phyloP scores from a whole-genome alignment of 1,284 basidiomycete genomes.

The Trichosporon sp. region DNA sequence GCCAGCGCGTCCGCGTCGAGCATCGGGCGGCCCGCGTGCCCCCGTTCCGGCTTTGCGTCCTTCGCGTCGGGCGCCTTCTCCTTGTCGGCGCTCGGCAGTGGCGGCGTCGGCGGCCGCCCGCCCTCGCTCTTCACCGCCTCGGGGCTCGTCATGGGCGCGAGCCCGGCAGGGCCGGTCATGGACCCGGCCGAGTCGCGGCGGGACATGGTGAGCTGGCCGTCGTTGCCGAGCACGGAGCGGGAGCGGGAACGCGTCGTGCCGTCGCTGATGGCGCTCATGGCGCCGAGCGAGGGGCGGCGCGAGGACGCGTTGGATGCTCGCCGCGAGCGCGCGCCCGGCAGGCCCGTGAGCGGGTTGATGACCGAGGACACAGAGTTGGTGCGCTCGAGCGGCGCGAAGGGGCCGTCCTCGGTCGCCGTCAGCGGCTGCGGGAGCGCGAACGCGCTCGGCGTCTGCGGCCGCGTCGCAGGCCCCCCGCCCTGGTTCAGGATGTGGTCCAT shows the following conservation, averaged over 20 bases:
- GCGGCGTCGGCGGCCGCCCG: neutral
- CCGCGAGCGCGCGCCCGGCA: constrained; percentile 27
- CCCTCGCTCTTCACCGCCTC: neutral
- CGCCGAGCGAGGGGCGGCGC: neutral
- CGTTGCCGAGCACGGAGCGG: constrained; percentile 2
- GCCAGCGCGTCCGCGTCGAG: constrained; percentile 37
- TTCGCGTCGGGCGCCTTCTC: constrained; percentile 5
- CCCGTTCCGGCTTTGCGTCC: neutral
- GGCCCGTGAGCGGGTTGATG: constrained; percentile 45
- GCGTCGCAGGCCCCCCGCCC: constrained; percentile 28
- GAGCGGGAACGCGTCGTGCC: neutral
- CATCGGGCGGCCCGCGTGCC: constrained; percentile 8
- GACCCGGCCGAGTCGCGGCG: constrained; percentile 5
- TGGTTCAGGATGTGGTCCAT: constrained; percentile 67
- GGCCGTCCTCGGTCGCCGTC: constrained; percentile 11
- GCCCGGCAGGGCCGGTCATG: neutral
- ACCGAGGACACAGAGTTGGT: constrained; percentile 19
- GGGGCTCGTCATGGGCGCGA: neutral
- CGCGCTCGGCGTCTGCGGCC: constrained; percentile 42
- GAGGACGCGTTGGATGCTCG: neutral
- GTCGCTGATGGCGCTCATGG: neutral
- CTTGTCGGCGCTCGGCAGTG: neutral
- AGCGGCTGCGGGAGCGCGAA: constrained; percentile 24
- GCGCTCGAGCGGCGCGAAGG: neutral
- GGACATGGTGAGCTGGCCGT: neutral